These are phyloP conservation scores for Medicago lupulina DNA, from an alignment of 306 rosid species.

Conservation along the genomic window DNA sequence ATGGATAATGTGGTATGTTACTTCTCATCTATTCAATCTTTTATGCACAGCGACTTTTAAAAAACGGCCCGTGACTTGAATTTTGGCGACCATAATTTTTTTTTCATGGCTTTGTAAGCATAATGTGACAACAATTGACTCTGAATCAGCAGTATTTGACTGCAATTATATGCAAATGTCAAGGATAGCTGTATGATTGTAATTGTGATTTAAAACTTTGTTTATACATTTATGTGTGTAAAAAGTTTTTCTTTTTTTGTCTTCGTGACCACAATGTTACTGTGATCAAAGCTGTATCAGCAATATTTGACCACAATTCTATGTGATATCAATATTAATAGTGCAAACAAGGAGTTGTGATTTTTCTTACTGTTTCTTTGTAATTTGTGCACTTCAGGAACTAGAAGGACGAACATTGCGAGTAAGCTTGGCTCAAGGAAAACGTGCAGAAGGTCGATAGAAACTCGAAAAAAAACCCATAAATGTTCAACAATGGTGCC, in stretches of 20 bases:
- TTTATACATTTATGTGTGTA: no score
- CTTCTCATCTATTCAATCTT: constrained; percentile 25
- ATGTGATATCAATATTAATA: neutral
- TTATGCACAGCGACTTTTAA: neutral
- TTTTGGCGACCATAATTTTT: neutral
- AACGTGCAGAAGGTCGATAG: constrained; percentile 49
- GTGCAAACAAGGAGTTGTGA: neutral
- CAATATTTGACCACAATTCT: neutral
- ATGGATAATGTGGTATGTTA: constrained; percentile 69
- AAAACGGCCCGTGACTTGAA: neutral
- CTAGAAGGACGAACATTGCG: constrained; percentile 85
- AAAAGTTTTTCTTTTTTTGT: no score
- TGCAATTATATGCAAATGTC: neutral
- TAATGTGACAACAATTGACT: neutral
- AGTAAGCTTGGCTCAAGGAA: constrained; percentile 92
- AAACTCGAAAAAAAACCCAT: constrained; percentile 27
- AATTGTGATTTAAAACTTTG: neutral
- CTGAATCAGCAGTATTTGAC: neutral
- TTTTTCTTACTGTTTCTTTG: constrained; percentile 25
- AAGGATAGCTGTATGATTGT: neutral
- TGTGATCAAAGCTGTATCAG: neutral
- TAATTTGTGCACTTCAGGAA: constrained; percentile 59
- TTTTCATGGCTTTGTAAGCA: neutral
- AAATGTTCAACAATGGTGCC: constrained; percentile 39
- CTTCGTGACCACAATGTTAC: neutral